Evolutionary conservation across 352 stramenopile species (phyloP), one percentile per base, ranked within the genome.

Genomic region (Elongisporangium undulatum): DNA sequence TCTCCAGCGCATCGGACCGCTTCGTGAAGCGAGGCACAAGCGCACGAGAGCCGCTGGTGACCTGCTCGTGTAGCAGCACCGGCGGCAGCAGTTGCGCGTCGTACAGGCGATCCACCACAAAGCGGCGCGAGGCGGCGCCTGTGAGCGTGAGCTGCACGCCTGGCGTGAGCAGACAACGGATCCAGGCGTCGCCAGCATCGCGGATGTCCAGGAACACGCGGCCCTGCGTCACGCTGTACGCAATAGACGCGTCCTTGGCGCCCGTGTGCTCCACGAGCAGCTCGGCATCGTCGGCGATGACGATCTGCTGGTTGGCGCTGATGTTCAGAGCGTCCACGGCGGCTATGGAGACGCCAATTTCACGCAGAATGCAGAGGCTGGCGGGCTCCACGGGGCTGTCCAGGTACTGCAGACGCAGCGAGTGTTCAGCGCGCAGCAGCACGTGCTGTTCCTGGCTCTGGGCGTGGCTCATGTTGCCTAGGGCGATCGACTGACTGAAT

Each of bases 161-260:
- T 6, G 72, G 62, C 5, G 61, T 51, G n/a, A 92, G 60, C 19
- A 66, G 53, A 51, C 71, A 71, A 48, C 82, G 82, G 56, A 92
- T 72, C 82, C 82, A 92, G 53, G 72, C 80, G 55, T 92, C 75
- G 16, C 74, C 82, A 34, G 75, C 79, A 64, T 92, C 83, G 19
- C 83, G 83, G 41, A 89, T 74, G 68, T 90, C 77, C 55, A 92
- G 53, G 23, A 77, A 75, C 53, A 85, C 68, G 55, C 69, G 63
- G 19, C 83, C 80, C 9, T 63, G 55, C 0, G 55, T 48, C 16
- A 89, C 71, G 16, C 51, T 68, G 71, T 90, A 92, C 34, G 53
- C 15, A 17, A 68, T 53, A 8, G 39, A 17, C 10, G 10, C 16
- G 6, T 49, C 55, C 17, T 63, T 39, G 53, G 39, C 6, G 55